These are phyloP conservation scores for Cordyceps javanica DNA, from an alignment of 2,329 filamentous ascomycete genomes.

Conservation along the genomic window DNA sequence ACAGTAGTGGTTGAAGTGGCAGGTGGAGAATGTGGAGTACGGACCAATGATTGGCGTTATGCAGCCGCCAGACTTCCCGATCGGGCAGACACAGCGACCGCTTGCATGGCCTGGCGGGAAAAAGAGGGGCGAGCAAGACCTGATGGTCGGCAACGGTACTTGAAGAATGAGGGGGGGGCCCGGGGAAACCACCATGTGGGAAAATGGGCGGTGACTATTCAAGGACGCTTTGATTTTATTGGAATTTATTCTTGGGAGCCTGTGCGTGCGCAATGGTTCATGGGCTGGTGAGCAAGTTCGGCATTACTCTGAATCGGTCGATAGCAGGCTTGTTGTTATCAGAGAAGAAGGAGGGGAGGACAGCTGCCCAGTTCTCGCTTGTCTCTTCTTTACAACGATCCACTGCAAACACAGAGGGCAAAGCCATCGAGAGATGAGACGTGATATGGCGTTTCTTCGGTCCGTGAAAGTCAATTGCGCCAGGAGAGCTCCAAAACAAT, in stretches of 20 bases:
- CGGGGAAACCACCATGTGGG: neutral
- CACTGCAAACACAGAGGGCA: no score
- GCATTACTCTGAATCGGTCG: no score
- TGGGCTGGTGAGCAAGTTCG: neutral
- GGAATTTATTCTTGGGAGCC: no score
- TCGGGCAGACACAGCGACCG: neutral
- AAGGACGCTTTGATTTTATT: neutral
- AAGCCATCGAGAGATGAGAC: no score
- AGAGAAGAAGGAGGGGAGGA: neutral
- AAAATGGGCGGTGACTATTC: neutral
- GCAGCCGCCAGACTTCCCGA: slow-evolving; percentile 9
- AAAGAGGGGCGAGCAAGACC: neutral
- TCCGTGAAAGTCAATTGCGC: no score
- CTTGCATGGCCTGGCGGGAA: slow-evolving; percentile 1
- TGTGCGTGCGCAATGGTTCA: neutral
- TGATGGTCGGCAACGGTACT: neutral
- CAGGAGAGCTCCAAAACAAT: no score
- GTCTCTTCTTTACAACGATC: no score
- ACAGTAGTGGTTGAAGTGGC: no score
- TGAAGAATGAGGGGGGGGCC: no score
- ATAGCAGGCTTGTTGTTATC: no score
- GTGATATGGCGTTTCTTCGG: no score
- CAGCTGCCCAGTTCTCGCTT: no score
- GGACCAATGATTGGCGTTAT: neutral
- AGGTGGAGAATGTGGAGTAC: neutral